Conservation (phyloP, 176 grass and related monocot genomes). For the Panicum miliaceum region DNA sequence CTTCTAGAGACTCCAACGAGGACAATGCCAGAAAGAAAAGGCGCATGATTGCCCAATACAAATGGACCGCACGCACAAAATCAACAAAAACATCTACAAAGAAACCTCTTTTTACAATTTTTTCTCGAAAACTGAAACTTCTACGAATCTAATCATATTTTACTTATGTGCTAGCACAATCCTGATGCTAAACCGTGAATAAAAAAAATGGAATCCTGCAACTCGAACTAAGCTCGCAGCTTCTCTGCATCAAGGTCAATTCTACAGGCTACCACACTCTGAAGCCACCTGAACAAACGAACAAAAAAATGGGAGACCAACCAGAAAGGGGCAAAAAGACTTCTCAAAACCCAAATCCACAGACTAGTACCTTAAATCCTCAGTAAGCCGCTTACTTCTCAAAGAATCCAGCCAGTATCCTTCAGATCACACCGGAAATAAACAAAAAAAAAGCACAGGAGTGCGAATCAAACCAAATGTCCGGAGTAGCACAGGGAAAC, state of each 20-base stretch:
- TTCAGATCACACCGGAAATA: slow-evolving; percentile 38
- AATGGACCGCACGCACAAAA: slow-evolving; percentile 23
- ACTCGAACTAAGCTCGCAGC: not conserved
- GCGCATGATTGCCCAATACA: not conserved
- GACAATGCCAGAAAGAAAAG: not conserved
- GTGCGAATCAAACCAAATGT: slow-evolving; percentile 5
- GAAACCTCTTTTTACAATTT: not conserved
- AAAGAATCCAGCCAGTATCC: not conserved
- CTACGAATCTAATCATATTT: not conserved
- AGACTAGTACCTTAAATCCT: not conserved
- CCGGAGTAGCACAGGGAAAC: not conserved
- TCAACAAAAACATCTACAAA: not conserved
- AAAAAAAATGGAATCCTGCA: not conserved
- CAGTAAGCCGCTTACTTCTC: not conserved
- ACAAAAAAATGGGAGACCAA: not conserved
- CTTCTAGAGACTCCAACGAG: not conserved
- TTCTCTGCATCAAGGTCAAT: not conserved
- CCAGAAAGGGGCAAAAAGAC: not conserved
- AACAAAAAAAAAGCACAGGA: not conserved
- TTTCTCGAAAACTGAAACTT: not conserved
- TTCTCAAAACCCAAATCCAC: slow-evolving; percentile 5
- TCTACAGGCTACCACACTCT: not conserved
- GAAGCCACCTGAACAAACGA: not conserved
- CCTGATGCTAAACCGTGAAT: not conserved
- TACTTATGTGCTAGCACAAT: not conserved